Base-by-base conservation (phyloP, 2,329 filamentous ascomycete species). In the Monosporascus sp. region DNA sequence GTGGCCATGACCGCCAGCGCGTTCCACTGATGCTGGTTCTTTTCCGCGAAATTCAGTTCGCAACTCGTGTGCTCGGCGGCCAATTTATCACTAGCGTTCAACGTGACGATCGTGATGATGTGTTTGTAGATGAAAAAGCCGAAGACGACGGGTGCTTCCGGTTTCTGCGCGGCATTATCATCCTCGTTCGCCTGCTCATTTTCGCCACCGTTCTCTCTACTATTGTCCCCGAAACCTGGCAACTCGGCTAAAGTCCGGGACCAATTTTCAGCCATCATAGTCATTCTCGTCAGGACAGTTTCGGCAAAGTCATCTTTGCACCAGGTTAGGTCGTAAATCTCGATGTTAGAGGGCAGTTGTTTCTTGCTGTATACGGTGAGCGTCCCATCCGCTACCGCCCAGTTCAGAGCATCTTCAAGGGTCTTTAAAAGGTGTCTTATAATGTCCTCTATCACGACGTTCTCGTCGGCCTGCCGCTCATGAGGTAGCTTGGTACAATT, bases 11-110 rank as follows among this genome's bases (percentile, higher is more conserved):
- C 63, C 19, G 64, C 65, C 45, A 68, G 51, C 14, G 67, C 64
- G 27, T 68, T 68, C 67, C 67, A 69, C 47, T 68, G 64, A 19
- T 65, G 59, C 51, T 68, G 66, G 41, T 61, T 66, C 27, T 51
- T 52, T 52, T 67, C 64, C 20, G 60, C 63, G 58, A 69, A 62
- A 49, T 67, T 64, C 16, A 68, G 56, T 45, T 62, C 61, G 48
- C 62, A 63, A 7, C 64, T 60, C 16, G 65, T 61, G 27, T 65
- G 61, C 19, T 59, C 60, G 17, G 51, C 48, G 8, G 67, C 63
- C 1, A 51, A 37, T n/a, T 59, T 58, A 27, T 65, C 56, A 1
- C 59, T 37, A n/a, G 62, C 61, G 51, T 69, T 65, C 44, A 64
- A 24, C n/a, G 64, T 67, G 50, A 65, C 64, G 41, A 69, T 65